Evolutionary conservation across 1,284 basidiomycete genomes (phyloP), one percentile per base, ranked within the genome.

Genomic region (Macrocystidia cucumis): DNA sequence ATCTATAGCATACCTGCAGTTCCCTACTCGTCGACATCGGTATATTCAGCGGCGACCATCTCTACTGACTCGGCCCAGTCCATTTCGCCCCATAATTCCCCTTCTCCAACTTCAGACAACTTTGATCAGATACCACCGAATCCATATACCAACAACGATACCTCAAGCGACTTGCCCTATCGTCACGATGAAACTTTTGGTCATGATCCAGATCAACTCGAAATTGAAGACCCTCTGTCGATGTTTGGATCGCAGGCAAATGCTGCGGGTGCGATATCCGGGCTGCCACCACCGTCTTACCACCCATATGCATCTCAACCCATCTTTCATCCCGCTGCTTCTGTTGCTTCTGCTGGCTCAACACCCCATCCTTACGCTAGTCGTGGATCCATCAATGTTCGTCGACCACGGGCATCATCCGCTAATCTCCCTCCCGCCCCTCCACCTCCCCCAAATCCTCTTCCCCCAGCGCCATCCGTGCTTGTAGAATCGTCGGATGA

Each of bases 1-100:
- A 87, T 88, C 43, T 90, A 89, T 62, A 81, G 76, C 54, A 87
- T 89, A 55, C 82, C 81, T 14, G 67, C 81, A 28, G 71, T 75
- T 22, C 75, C 76, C 17, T 74, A 82, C 50, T 70, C 79, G 9
- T 67, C 74, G 18, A 58, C 72, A 20, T 67, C 72, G 11, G 49
- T 70, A 32, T 75, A 76, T 44, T 63, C 71, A 24, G 64, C 70
- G 29, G 55, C 68, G 34, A 63, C 66, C 25, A 48, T 52, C 34
- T 74, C 72, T 17, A 64, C 67, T 19, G 66, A 71, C 41, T 69
- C 78, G 22, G 67, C 73, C 21, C 42, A 55, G 13, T 50, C 75
- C 50, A 43, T 62, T 54, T 45, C 69, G 51, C 45, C 77, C 52
- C 44, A 75, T 54, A 47, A 47, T 27, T 65, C 63, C 27, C 54